These are phyloP conservation scores for Corymbia calophylla DNA, from an alignment of 441 rosid species.

Conservation along the genomic window DNA sequence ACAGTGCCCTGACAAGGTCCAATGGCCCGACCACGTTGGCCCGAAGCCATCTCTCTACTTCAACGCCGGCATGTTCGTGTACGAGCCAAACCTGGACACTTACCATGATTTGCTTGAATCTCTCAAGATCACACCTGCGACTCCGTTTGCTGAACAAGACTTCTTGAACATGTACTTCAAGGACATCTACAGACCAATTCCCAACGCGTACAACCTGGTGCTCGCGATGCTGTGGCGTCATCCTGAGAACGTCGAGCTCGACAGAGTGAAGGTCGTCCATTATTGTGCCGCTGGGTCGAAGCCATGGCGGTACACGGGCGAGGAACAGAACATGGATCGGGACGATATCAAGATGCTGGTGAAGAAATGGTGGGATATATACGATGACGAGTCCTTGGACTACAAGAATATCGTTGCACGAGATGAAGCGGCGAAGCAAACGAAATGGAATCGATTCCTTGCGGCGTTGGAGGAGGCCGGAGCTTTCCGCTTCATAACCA, in stretches of 20 bases:
- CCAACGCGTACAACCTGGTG: constrained; percentile 1
- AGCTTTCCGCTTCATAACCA: neutral
- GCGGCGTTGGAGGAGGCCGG: neutral
- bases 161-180: constrained; percentile 6
- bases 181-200: neutral
- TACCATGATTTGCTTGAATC: neutral
- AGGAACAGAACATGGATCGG: neutral
- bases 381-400: neutral
- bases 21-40: neutral
- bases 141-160: constrained; percentile 1
- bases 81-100: neutral
- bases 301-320: neutral
- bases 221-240: constrained; percentile 6
- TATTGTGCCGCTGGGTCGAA: constrained; percentile 1
- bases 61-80: constrained; percentile 4
- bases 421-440: neutral
- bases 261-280: constrained; percentile 1
- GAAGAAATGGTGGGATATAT: constrained; percentile 8
- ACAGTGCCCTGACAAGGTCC: constrained; percentile 4
- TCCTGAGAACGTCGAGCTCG: neutral
- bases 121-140: neutral
- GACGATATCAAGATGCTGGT: constrained; percentile 3
- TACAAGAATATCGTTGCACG: neutral
- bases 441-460: neutral
- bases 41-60: neutral